These are phyloP conservation scores for Hymenoscyphus salicellus DNA, from an alignment of 2,329 filamentous ascomycete species.

Conservation along the genomic window DNA sequence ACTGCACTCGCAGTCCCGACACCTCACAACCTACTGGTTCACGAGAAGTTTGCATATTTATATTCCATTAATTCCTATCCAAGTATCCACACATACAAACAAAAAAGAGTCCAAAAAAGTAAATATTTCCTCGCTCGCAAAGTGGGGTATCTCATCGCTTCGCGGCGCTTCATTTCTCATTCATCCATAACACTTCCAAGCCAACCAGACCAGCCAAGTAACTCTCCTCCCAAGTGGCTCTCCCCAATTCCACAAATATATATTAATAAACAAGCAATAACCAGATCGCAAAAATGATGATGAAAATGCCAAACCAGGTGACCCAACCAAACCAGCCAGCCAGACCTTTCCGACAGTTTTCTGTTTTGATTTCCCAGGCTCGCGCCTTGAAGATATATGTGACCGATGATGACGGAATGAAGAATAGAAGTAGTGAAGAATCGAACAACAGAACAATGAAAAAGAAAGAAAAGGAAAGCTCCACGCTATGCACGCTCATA, in stretches of 20 bases:
- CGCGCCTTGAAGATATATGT: constrained; percentile 12
- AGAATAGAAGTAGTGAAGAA: background rate
- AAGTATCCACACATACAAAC: no score
- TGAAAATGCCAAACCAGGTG: background rate
- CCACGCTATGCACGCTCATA: constrained; percentile 16
- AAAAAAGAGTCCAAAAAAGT: no score
- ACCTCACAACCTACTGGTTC: no score
- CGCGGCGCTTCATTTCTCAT: background rate
- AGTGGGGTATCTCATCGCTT: no score
- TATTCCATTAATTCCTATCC: no score
- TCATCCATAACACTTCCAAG: background rate
- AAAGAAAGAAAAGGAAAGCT: background rate
- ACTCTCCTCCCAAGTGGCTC: constrained; percentile 8
- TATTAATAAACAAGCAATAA: constrained; percentile 11
- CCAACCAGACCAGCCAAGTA: background rate
- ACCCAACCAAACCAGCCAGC: no score
- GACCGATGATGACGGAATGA: no score
- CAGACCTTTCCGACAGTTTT: background rate
- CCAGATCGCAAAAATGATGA: constrained; percentile 12
- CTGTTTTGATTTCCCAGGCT: constrained; percentile 9
- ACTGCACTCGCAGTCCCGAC: no score
- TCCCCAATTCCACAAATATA: background rate
- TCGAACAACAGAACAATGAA: background rate
- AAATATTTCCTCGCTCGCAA: no score
- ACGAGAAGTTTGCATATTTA: no score